phyloP scores from a whole-genome alignment of 805 yeast genomes.

The Isabelozyma pseudorhagii region DNA sequence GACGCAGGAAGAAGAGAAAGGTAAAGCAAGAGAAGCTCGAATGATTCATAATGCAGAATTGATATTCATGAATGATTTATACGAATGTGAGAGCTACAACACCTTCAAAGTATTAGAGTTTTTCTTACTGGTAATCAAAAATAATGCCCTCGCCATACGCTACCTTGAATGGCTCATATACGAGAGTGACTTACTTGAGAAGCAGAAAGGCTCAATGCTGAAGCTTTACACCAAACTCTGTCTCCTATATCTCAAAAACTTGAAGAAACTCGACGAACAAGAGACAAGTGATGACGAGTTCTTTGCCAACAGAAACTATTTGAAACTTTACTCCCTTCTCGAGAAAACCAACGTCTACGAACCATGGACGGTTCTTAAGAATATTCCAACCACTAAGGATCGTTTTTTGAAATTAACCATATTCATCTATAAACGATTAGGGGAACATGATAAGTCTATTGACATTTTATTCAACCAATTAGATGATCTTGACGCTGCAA shows the following conservation, averaged over 20 bases:
- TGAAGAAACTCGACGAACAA: slow-evolving; percentile 9
- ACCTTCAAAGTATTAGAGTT: slow-evolving; percentile 51
- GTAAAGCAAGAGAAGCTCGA: slow-evolving; percentile 11
- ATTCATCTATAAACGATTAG: slow-evolving; percentile 54
- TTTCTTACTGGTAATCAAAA: slow-evolving; percentile 27
- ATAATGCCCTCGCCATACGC: slow-evolving; percentile 20
- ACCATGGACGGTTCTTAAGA: slow-evolving; percentile 32
- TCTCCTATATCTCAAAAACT: slow-evolving; percentile 26
- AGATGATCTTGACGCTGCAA: slow-evolving; percentile 55
- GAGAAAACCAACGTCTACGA: slow-evolving; percentile 29
- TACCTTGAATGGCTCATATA: slow-evolving; percentile 47
- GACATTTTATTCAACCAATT: slow-evolving; percentile 58
- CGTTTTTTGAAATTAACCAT: slow-evolving; percentile 47
- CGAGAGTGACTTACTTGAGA: slow-evolving; percentile 31
- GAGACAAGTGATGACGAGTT: slow-evolving; percentile 10
- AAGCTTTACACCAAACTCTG: slow-evolving; percentile 35
- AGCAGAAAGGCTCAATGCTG: slow-evolving; percentile 11
- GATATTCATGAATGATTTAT: slow-evolving; percentile 65
- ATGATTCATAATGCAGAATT: slow-evolving; percentile 31
- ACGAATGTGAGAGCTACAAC: slow-evolving; percentile 58
- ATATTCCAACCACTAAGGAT: slow-evolving; percentile 30
- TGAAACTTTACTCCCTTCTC: slow-evolving; percentile 31
- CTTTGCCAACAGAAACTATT: slow-evolving; percentile 14
- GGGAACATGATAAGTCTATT: slow-evolving; percentile 61
- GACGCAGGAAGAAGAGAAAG: background rate